Base-by-base conservation (phyloP, 305 asterid genomes). In the Solanum hybrid region DNA sequence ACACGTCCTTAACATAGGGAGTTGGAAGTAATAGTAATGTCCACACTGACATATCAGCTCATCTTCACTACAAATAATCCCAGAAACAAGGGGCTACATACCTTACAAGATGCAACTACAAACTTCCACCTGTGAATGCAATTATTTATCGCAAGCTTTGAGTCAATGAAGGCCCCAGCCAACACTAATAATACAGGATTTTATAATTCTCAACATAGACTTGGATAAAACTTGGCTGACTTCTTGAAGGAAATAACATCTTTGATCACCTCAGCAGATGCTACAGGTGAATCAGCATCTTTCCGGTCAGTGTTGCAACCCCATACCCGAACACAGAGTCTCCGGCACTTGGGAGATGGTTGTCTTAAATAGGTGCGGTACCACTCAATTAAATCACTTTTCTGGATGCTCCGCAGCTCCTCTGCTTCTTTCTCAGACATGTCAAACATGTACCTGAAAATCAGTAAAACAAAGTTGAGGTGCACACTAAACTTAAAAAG, bases 281-380 rank as follows among this genome's bases (percentile, higher is more conserved):
- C 75, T 60, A 35, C 75, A 40, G 89, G 89, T 16, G 91, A 64
- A 88, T 86, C 93, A 40, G 92, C 91, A 60, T 92, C 93, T 89
- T 93, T 94, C 93, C 31, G 86, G 89, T 92, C 92, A 3, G 95
- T 90, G 92, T 95, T 89, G 95, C 98, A 96, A 90, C 99, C 98
- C 99, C 99, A 97, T n/a, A 97, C 94, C 78, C 97, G 97, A 91
- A 95, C 89, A 6, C 94, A 95, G 91, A 97, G 98, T 93, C 98
- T 96, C 87, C 99, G 94, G 88, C 99, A 96, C 93, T 95, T 95
- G 1, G 98, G 98, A 79, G 99, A 97, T 51, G 99, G 93, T 81
- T 91, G 93, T 90, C 94, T 91, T 90, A 97, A 89, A 89, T 96
- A 97, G 42, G 95, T 93, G 86, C 24, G 92, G 88, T 94, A 97